Conservation (phyloP, 169 alveolate species). For the Miamiensis avidus region DNA sequence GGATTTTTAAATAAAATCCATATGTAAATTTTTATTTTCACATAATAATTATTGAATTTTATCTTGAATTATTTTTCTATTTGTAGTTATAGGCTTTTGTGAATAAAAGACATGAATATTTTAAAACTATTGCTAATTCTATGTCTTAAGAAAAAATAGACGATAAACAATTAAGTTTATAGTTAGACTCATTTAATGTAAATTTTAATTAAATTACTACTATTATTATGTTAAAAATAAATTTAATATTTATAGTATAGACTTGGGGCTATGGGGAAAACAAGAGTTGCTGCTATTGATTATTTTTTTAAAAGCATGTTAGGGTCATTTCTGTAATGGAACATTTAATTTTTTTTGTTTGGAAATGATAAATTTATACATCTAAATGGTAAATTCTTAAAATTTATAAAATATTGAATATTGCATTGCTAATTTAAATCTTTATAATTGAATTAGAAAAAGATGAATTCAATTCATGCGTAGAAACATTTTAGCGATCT, state of each 20-base stretch:
- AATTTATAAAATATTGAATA: too few species aligned
- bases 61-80: background rate
- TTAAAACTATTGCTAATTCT: slow-evolving; percentile 1
- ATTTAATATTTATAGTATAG: background rate
- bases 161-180: slow-evolving; percentile 19
- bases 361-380: background rate
- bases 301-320: background rate
- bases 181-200: slow-evolving; percentile 16
- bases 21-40: background rate
- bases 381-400: background rate
- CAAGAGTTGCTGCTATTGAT: background rate
- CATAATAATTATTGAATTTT: background rate
- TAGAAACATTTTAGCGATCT: background rate
- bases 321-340: background rate
- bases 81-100: slow-evolving; percentile 15
- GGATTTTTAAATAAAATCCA: background rate
- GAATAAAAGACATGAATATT: slow-evolving; percentile 8
- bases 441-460: background rate
- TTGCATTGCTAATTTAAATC: background rate
- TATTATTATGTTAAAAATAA: too few species aligned
- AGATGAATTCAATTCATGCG: background rate
- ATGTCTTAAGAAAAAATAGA: background rate
- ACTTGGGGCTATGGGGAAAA: background rate
- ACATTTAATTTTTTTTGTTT: too few species aligned
- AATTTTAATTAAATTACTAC: background rate